Evolutionary conservation across 2,329 filamentous ascomycete species (phyloP), one percentile per base, ranked within the genome.

Genomic region (Hypoxylon rubiginosum): DNA sequence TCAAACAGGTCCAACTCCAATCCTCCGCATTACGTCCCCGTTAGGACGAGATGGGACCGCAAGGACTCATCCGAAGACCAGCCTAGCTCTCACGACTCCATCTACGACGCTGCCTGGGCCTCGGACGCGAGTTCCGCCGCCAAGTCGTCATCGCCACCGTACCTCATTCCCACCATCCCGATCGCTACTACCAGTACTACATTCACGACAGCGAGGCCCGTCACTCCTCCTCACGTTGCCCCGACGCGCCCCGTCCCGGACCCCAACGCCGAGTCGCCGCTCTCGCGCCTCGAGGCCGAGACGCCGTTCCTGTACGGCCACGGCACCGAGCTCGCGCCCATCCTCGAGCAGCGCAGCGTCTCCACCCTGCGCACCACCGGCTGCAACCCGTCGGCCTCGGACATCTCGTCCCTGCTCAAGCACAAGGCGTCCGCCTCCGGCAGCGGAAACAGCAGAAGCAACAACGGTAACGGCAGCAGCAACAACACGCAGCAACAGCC

Each of bases 321-420:
- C 59, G 80, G 80, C 19, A 82, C 80, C 3, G 71, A 77, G 28
- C 75, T 82, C 1, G 73, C 76, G 19, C 79, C 80, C 13, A 82
- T 82, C 66, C 72, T 75, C n/a, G 80, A 82, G 71, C 77, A 81
- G 69, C 79, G 76, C 58, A 81, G 79, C 68, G 71, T 71, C 56
- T 67, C 73, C 5, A 81, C 79, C 1, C 72, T 81, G 15, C 73
- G 76, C 68, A 66, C 68, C 59, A 56, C n/a, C n/a, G n/a, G n/a
- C n/a, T n/a, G 68, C 49, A 63, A 73, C 66, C 50, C 60, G 36
- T 72, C 72, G 46, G 69, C 74, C 65, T 73, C 70, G 58, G 77
- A 73, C 52, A 73, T 76, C 17, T 76, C 74, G 10, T 74, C 75
- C 1, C 51, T 76, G 7, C 59, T 76, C 2, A 68, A 66, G 36